Base-by-base conservation (phyloP, 225 moss, liverwort and hornwort species). In the Takakia lepidozioides region DNA sequence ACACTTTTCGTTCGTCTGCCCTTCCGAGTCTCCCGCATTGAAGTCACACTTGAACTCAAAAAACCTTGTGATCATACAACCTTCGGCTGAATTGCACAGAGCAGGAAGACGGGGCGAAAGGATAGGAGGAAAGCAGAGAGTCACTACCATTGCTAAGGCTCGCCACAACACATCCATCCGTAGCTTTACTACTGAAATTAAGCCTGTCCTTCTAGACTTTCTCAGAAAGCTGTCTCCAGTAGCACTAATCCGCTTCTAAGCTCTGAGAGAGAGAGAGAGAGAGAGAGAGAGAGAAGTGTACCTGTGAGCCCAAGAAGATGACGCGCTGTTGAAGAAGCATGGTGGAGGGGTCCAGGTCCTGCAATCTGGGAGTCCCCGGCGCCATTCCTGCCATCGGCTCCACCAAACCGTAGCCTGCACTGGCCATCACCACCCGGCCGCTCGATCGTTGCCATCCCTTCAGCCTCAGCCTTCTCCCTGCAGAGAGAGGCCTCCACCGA, bases 321-420 rank as follows among this genome's bases (percentile, higher is more conserved):
- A 93, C 73, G 18, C 90, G 63, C 71, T 95, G 90, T 57, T 76
- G 82, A 59, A 84, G 27, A 42, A 90, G 62, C 81, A 81, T 85
- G 1, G 80, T 75, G 0, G 25, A 61, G 2, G 86, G 87, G 43
- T 90, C 90, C 71, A 95, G 71, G 63, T 95, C 95, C 66, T 73
- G 74, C 44, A 90, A 47, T 18, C 90, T 56, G 5, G 82, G 77
- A n/a, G n/a, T n/a, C n/a, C n/a, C n/a, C n/a, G n/a, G n/a, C n/a
- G n/a, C n/a, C n/a, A n/a, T n/a, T n/a, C n/a, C n/a, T n/a, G n/a
- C n/a, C n/a, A n/a, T n/a, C n/a, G n/a, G n/a, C n/a, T n/a, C n/a
- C n/a, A n/a, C n/a, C n/a, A n/a, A n/a, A n/a, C n/a, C n/a, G n/a
- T n/a, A n/a, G n/a, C n/a, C n/a, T n/a, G n/a, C n/a, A n/a, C n/a